Percentiles rank a stretch among this genome's conserved stretches.
Conservation (phyloP, 2,329 filamentous ascomycete genomes). For the Trichophyton verrucosum region DNA sequence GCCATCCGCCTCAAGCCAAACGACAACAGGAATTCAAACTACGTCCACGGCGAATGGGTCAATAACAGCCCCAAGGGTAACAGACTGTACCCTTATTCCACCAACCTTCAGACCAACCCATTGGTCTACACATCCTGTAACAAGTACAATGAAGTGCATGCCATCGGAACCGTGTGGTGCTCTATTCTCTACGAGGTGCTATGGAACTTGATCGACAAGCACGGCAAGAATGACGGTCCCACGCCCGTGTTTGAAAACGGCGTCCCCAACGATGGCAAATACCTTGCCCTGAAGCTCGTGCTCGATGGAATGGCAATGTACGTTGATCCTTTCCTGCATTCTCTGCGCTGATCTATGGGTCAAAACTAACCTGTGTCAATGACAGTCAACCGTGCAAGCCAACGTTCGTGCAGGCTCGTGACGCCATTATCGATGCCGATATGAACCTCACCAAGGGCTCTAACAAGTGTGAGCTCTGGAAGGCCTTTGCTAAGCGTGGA, state of each 20-base stretch:
- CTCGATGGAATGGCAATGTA: constrained; percentile 13
- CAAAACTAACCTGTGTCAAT: neutral
- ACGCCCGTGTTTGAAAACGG: constrained; percentile 5
- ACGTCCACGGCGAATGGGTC: constrained; percentile 10
- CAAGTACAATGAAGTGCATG: constrained; percentile 5
- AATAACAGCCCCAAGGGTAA: constrained; percentile 7
- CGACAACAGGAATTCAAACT: constrained; percentile 7
- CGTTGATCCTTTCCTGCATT: neutral
- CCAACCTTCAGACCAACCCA: constrained; percentile 8
- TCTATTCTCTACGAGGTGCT: constrained; percentile 11
- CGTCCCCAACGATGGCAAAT: constrained; percentile 11
- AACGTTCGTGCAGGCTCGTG: constrained; percentile 12
- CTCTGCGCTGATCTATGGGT: neutral
- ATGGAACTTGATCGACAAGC: constrained; percentile 12
- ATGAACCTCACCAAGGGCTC: constrained; percentile 9
- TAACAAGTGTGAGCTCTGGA: constrained; percentile 12
- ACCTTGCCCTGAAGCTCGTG: constrained; percentile 11
- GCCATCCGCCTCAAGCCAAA: constrained; percentile 8
- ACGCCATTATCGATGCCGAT: constrained; percentile 12
- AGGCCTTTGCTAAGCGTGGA: constrained; percentile 11
- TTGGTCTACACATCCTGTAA: constrained; percentile 8
- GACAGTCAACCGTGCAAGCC: constrained; percentile 11
- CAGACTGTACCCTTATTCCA: constrained; percentile 9
- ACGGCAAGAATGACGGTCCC: constrained; percentile 12
- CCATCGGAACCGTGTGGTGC: constrained; percentile 10